Evolutionary conservation across 2,329 filamentous ascomycete species (phyloP), one percentile per base, ranked within the genome.

Genomic region (Fusarium transvaalense): DNA sequence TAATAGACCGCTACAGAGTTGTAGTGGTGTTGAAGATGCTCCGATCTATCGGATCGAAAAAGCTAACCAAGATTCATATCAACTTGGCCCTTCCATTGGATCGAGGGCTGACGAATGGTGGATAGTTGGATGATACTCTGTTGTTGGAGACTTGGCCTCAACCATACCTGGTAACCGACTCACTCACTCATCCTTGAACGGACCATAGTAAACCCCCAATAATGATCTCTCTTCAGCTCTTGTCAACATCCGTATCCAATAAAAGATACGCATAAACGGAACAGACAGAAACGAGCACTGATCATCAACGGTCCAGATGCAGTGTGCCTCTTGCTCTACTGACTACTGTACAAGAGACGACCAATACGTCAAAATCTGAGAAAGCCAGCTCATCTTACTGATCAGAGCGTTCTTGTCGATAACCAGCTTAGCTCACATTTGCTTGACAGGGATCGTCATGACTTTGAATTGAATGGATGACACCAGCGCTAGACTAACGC

Each of bases 381-480:
- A 62, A 46, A 69, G 70, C 71, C 71, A 66, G 48, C 65, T 70
- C 66, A 66, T 51, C 47, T 50, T 38, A 39, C n/a, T 38, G 47
- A 51, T 51, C 47, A 50, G 46, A 69, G 60, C 42, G 14, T 39
- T 54, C 31, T 25, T 21, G 43, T 51, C n/a, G 47, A 50, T 25
- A 50, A 38, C 32, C 38, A 50, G 47, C 23, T 25, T 51, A 51
- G 34, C 34, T 27, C 39, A n/a, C 34, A 8, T 57, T 12, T 56
- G 57, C 56, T 45, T 63, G 63, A 48, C 69, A 74, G 72, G 72
- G 72, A 60, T 71, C 51, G 48, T 46, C 27, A 48, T 51, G 25
- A 19, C 57, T 52, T 59, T 46, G 47, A 31, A 31, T 19, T 39
- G 47, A 51, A 51, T 51, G 34, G 47, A 51, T 19, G 47, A 51